These are phyloP conservation scores for Leptomonas seymouri DNA, from an alignment of 208 protist species.

Conservation along the genomic window DNA sequence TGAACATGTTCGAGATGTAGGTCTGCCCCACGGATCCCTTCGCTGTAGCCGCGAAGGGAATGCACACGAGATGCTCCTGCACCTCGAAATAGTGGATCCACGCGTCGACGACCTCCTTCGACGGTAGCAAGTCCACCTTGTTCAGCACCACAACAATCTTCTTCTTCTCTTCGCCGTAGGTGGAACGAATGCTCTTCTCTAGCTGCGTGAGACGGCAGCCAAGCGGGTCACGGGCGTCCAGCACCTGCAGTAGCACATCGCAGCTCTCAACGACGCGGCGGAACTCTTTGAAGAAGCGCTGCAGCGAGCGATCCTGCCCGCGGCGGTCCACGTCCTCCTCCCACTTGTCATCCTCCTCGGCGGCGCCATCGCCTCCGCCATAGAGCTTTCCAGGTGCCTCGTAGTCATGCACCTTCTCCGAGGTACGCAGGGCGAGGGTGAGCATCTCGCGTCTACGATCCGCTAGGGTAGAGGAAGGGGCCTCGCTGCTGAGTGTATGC, in stretches of 20 bases:
- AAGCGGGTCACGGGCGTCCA: constrained; percentile 97
- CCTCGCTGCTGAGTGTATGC: not conserved
- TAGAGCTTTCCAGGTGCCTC: constrained; percentile 58
- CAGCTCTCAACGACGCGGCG: constrained; percentile 90
- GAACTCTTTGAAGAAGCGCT: constrained; percentile 92
- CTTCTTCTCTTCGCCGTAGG: constrained; percentile 92
- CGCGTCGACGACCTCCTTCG: constrained; percentile 86
- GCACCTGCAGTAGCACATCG: constrained; percentile 97
- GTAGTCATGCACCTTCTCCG: constrained; percentile 78
- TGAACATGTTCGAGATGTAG: constrained; percentile 87
- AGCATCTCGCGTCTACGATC: constrained; percentile 73
- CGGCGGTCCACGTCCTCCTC: constrained; percentile 60
- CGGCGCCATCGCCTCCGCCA: constrained; percentile 13
- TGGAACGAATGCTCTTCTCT: constrained; percentile 91
- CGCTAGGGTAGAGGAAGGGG: constrained; percentile 46
- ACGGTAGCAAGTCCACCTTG: constrained; percentile 97
- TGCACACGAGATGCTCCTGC: constrained; percentile 76
- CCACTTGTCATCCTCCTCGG: constrained; percentile 36
- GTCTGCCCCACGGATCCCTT: constrained; percentile 60
- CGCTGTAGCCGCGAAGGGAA: constrained; percentile 90
- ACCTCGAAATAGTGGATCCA: constrained; percentile 90
- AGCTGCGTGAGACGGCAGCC: constrained; percentile 95
- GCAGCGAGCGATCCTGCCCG: constrained; percentile 71
- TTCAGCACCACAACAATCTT: constrained; percentile 96
- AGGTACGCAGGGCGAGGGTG: constrained; percentile 66